A percentile compares a stretch with the other conserved stretches of the same genome.
Conservation (phyloP, 345 rosid genomes). For the Citrus cavaleriei region DNA sequence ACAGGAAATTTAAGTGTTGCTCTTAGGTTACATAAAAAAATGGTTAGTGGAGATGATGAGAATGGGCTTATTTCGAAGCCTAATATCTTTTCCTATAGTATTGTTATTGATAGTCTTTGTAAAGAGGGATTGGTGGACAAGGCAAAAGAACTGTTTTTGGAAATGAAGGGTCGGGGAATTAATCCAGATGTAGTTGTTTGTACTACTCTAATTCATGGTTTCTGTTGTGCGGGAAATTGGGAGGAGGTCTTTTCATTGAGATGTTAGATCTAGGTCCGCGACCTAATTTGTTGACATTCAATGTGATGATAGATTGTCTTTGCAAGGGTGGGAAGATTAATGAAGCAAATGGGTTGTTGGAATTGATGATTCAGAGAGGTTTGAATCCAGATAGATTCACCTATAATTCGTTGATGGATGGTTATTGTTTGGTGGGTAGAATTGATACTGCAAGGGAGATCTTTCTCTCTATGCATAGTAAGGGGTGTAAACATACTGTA, state of each 20-base stretch:
- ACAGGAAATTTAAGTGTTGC: background rate
- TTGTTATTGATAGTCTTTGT: conserved; percentile 32
- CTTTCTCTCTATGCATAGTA: background rate
- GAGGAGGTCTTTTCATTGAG: conserved; percentile 25
- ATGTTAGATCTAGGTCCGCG: conserved; percentile 9
- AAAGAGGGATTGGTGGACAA: conserved; percentile 10
- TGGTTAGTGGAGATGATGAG: background rate
- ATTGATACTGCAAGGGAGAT: background rate
- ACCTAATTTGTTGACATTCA: background rate
- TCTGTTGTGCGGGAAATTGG: conserved; percentile 20
- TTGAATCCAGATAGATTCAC: background rate
- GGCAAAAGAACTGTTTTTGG: conserved; percentile 29
- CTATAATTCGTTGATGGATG: conserved; percentile 1
- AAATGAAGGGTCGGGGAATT: conserved; percentile 28
- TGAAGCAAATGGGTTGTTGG: background rate
- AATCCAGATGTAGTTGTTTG: conserved; percentile 20
- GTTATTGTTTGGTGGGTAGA: conserved; percentile 4
- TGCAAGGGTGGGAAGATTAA: background rate
- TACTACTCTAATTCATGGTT: conserved; percentile 10
- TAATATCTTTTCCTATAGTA: conserved; percentile 9
- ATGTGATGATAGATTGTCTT: background rate
- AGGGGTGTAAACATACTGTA: background rate
- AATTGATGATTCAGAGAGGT: background rate
- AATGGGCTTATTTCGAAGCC: background rate
- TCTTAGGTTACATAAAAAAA: conserved; percentile 1